Evolutionary conservation across 139 green algal species (phyloP), one percentile per base, ranked within the genome.

Genomic region (Chlorella sp.): DNA sequence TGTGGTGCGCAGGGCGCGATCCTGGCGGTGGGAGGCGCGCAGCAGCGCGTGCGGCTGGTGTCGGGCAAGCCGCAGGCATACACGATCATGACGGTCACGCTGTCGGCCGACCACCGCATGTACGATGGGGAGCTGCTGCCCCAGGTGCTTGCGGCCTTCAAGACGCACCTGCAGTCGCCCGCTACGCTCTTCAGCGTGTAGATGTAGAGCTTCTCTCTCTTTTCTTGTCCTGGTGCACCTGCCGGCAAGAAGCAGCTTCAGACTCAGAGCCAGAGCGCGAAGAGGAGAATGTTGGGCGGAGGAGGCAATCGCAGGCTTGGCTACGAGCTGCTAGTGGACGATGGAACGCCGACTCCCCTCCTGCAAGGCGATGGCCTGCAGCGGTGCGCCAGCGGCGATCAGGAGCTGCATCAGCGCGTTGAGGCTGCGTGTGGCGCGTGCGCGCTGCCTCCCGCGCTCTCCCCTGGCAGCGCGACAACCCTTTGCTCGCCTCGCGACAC

Each of bases 21-120:
- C 71, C 75, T 97, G 50, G 91, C 91, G 1, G 80, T 95, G 24
- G 91, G 91, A 31, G 77, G 70, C 31, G 73, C 80, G 0, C 63
- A 85, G 70, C 62, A 86, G 75, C 72, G 79, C 24, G 86, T 96
- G 14, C 68, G 75, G 20, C 31, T 91, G 60, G 17, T 62, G 62
- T 78, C 51, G 60, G 81, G 77, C 29, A 35, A 73, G 73, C 81
- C 79, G 1, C 69, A 55, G 6, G 67, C 36, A 4, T 84, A 75
- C 2, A 72, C 55, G 3, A 59, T 81, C n/a, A 96, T 98, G 89
- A 92, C 76, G 1, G 91, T 95, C 31, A 95, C 92, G 26, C 76
- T 98, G 31, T 90, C 77, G 35, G 92, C 88, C 20, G 94, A 98
- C 77, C 77, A 94, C 69, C 78, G 94, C 0, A 89, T 96, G 31